Evolutionary conservation across 768 basidiomycete species (phyloP), one percentile per base, ranked within the genome.

Genomic region (Leccinum rimulosum): DNA sequence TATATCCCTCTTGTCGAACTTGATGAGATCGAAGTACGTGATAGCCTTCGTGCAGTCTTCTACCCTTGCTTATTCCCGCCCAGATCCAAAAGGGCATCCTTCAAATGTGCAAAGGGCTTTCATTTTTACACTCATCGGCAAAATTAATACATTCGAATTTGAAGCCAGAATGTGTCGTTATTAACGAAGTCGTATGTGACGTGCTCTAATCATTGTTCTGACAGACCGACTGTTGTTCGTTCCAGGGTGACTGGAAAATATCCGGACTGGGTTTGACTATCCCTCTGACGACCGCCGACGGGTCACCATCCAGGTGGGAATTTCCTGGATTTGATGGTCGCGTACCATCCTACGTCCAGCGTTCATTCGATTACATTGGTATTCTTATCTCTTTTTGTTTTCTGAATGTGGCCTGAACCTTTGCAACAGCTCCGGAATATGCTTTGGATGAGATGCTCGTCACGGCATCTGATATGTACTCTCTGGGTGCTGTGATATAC

Each of bases 241-340:
- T 54, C 15, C 65, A 96, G 93, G 96, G 97, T 33, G 97, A 99
- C 73, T 99, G 97, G 97, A 99, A 98, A 75, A 83, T 99, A 35
- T 86, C 89, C 17, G 95, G 94, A 2, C 80, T 99, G 40, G 93
- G 93, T 2, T 77, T 95, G 52, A 93, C 92, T 1, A 94, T 95
- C 31, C 82, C 92, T 6, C 78, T 97, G 8, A 75, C 83, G 40
- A 77, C 80, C 25, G 74, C 85, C 4, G 84, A 89, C 60, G 94
- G 94, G 6, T 76, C 82, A 8, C 81, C 89, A 0, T 85, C 93
- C 1, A 82, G 84, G 28, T 98, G 95, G 90, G 89, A 93, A 65
- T 97, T 91, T 67, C 95, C 95, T 0, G 87, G 91, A 25, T 90
- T 87, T 61, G 95, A 98, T 73, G 84, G 84, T 22, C 80, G 89